Percentiles rank a stretch among this genome's conserved stretches.
Conservation (phyloP, 495 filamentous ascomycete genomes). For the Aspergillus heteromorphus region DNA sequence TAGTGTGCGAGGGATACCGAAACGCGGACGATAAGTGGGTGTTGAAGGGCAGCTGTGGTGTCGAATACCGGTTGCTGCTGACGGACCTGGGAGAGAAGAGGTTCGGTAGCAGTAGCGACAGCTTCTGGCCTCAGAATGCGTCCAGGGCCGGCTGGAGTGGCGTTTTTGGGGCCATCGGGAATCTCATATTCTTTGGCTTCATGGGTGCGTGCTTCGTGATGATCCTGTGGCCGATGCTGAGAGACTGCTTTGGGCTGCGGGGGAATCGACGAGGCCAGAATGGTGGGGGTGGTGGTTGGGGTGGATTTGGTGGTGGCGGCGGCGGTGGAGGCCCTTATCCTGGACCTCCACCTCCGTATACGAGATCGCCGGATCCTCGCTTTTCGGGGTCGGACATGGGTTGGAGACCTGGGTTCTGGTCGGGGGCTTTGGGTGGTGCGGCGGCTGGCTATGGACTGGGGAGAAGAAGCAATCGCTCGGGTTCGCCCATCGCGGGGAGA, state of each 20-base stretch:
- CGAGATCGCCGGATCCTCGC: slow-evolving; percentile 25
- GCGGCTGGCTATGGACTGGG: slow-evolving; percentile 68
- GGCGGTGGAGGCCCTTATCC: slow-evolving; percentile 44
- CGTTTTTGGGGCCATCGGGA: slow-evolving; percentile 13
- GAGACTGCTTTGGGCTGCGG: slow-evolving; percentile 17
- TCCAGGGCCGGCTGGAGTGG: slow-evolving; percentile 11
- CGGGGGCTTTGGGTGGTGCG: slow-evolving; percentile 64
- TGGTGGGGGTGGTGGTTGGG: slow-evolving; percentile 43
- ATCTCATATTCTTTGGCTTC: slow-evolving; percentile 46
- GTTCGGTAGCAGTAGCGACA: slow-evolving; percentile 42
- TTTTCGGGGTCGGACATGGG: slow-evolving; percentile 29
- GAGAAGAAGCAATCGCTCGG: slow-evolving; percentile 34
- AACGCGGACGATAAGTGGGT: slow-evolving; percentile 72
- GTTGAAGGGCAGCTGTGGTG: slow-evolving; percentile 84
- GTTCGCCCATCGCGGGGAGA: slow-evolving; percentile 14
- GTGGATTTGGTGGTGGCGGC: slow-evolving; percentile 44
- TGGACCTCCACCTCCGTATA: slow-evolving; percentile 58
- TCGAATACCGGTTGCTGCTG: slow-evolving; percentile 79
- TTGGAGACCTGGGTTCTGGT: slow-evolving; percentile 89
- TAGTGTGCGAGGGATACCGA: slow-evolving; percentile 87
- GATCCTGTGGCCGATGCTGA: slow-evolving; percentile 25
- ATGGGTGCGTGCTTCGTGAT: slow-evolving; percentile 34
- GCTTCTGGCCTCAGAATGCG: slow-evolving; percentile 5
- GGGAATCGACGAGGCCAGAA: slow-evolving; percentile 28
- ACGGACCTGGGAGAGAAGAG: slow-evolving; percentile 75